Evolutionary conservation across 2,329 filamentous ascomycete genomes (phyloP), one percentile per base, ranked within the genome.

Genomic region (Aureobasidium sp.): DNA sequence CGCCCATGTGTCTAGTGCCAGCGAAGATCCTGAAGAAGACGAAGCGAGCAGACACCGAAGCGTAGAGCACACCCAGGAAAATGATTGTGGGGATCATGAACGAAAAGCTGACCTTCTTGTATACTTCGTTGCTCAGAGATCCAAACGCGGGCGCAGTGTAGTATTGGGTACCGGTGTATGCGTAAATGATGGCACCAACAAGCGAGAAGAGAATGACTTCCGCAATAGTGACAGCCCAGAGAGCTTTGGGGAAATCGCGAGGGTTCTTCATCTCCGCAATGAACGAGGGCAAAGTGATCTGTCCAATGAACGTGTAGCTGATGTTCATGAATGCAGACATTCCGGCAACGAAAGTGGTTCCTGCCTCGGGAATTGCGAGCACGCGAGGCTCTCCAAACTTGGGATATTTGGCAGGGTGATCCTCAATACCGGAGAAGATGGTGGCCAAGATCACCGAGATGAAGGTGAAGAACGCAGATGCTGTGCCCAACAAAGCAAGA

Each of bases 61-160:
- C 91, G 72, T 97, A 97, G 20, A 97, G 76, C 0, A 95, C 90
- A 8, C 92, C 92, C 5, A 97, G 77, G 78, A 97, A 97, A 71
- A 97, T 91, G 66, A 97, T 82, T 0, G 92, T 97, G 0, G 92
- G 92, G 36, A 97, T 88, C 91, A 96, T 96, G 78, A 97, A 96
- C 14, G 88, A 91, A 75, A 96, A 97, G 0, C 90, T 84, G 2
- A 94, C 82, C 78, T 96, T 96, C 78, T 94, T 91, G 77, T 87
- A 94, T 1, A 87, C 66, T 22, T 84, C 79, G 51, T 89, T 84
- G 45, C 88, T 82, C 25, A 97, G 79, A 0, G 90, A 92, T 12
- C 91, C 91, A 68, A 97, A 97, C 0, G 92, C 92, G 0, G 92
- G 92, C 0, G 89, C 80, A 0, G 88, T 92, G 77, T 91, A 90